Percentiles rank a stretch among this genome's conserved stretches.
Conservation (phyloP, 176 grass and related monocot species). For the Oropetium thomaeum region DNA sequence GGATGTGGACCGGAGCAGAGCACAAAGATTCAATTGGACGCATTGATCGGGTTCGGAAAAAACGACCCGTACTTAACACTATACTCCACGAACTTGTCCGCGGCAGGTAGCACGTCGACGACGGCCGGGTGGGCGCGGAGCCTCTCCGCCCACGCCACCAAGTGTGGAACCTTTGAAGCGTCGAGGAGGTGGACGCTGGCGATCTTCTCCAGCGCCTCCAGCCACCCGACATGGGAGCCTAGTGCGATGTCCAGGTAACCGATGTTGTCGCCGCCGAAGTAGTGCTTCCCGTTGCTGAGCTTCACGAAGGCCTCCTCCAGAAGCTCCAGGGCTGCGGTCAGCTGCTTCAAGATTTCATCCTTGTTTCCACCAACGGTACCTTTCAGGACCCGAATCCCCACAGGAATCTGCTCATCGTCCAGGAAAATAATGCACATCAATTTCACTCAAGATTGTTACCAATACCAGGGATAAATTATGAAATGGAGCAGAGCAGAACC, state of each 20-base stretch:
- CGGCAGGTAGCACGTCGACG: constrained; percentile 22
- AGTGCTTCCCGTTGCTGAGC: constrained; percentile 38
- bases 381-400: background rate
- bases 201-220: constrained; percentile 28
- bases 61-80: constrained; percentile 1
- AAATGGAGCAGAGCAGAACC: background rate
- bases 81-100: constrained; percentile 17
- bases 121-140: constrained; percentile 19
- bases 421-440: constrained; percentile 13
- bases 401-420: background rate
- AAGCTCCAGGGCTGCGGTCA: background rate
- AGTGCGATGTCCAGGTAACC: constrained; percentile 42
- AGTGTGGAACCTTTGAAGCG: constrained; percentile 17
- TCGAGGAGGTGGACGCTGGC: constrained; percentile 21
- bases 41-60: background rate
- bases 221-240: constrained; percentile 9
- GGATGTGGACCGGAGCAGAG: background rate
- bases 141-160: constrained; percentile 33
- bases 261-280: constrained; percentile 42
- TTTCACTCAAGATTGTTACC: background rate
- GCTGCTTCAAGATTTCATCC: background rate
- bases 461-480: too few relatives aligned
- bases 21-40: background rate
- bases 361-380: background rate
- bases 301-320: constrained; percentile 45